A percentile compares a stretch with the other conserved stretches of the same genome.
These are phyloP conservation scores for Castanopsis chinensis DNA, from an alignment of 306 rosid genomes.

Conservation along the genomic window DNA sequence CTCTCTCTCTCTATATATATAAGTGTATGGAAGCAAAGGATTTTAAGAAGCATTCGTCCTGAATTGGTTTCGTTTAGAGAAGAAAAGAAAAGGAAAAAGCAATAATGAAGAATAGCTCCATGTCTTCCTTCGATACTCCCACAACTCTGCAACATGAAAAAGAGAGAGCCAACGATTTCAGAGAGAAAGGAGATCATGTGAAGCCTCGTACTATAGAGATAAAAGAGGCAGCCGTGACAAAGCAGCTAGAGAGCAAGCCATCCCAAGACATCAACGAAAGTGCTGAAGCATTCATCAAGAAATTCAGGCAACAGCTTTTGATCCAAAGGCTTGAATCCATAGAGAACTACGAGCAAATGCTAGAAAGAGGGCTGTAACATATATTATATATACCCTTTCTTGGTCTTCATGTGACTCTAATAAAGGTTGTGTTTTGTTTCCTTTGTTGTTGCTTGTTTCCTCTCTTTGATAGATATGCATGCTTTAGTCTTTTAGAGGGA, in stretches of 20 bases:
- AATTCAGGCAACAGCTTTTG: conserved; percentile 68
- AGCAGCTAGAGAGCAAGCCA: conserved; percentile 54
- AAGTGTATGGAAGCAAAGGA: conserved; percentile 31
- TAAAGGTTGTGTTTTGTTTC: not conserved
- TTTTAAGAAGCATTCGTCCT: conserved; percentile 11
- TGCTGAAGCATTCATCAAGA: conserved; percentile 89
- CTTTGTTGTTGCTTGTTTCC: conserved; percentile 10
- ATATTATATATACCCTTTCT: too few species aligned
- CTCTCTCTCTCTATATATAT: too few species aligned
- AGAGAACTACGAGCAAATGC: conserved; percentile 78
- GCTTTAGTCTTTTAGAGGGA: not conserved
- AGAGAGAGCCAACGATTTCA: conserved; percentile 13
- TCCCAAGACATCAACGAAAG: conserved; percentile 68
- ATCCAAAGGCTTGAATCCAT: conserved; percentile 88
- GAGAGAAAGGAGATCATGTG: conserved; percentile 18
- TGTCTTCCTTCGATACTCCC: not conserved
- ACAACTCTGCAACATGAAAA: not conserved
- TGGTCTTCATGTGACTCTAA: not conserved
- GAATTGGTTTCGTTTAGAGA: not conserved
- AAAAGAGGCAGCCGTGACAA: conserved; percentile 15
- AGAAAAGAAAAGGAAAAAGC: not conserved
- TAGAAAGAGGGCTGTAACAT: conserved; percentile 53
- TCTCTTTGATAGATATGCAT: not conserved
- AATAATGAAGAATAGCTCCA: conserved; percentile 34
- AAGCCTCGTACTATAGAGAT: conserved; percentile 18